A percentile compares a stretch with the other conserved stretches of the same genome.
phyloP scores from a whole-genome alignment of 2,329 filamentous ascomycete species.

The Fusarium chaquense region DNA sequence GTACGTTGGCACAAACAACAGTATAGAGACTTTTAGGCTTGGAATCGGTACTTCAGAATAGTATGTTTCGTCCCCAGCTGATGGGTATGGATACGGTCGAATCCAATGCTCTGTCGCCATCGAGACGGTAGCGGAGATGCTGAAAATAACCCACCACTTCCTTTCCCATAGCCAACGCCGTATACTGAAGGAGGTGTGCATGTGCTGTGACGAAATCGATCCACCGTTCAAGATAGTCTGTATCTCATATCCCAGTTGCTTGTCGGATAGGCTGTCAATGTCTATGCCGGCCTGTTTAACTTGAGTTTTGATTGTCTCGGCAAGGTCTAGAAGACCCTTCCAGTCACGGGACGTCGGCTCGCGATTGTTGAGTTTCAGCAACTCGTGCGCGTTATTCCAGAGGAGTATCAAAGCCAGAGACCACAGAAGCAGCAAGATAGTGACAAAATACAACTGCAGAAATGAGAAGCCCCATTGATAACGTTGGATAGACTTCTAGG shows the following conservation, averaged over 20 bases:
- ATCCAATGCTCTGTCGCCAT: too few relatives aligned
- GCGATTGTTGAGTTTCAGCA: neutral
- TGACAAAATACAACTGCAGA: constrained; percentile 4
- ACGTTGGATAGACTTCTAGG: neutral
- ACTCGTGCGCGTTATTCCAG: neutral
- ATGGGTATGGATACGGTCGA: too few relatives aligned
- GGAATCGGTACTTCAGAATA: too few relatives aligned
- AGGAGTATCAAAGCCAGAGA: neutral
- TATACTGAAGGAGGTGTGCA: neutral
- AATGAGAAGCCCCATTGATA: constrained; percentile 30
- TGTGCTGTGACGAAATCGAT: neutral
- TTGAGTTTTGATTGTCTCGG: neutral
- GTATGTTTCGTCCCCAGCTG: too few relatives aligned
- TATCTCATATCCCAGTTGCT: neutral
- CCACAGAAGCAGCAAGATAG: neutral
- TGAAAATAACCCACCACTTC: neutral
- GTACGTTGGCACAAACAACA: neutral
- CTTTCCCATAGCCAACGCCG: neutral
- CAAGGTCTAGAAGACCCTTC: constrained; percentile 5
- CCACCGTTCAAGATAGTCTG: neutral
- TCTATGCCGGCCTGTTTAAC: neutral
- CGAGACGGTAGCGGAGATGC: neutral
- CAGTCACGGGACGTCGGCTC: neutral
- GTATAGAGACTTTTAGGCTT: too few relatives aligned
- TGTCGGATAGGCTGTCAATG: neutral